Evolutionary conservation across 75 land plant species (phyloP).

Genomic region (Sequoiadendron giganteum): DNA sequence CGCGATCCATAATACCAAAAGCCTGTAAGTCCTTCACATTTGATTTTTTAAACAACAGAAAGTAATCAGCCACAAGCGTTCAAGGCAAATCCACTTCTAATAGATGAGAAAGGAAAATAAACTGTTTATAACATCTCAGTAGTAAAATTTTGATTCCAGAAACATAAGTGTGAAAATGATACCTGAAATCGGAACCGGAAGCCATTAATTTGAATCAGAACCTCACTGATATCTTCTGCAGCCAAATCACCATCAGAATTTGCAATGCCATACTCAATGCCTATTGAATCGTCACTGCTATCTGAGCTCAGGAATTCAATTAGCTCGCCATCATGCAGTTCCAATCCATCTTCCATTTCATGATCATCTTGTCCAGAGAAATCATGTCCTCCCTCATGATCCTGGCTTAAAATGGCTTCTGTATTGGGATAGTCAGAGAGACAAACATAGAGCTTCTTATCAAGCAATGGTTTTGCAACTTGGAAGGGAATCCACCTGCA

Average conservation of each 20-base stretch:
- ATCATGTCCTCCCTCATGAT: not conserved
- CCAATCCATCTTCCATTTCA: not conserved
- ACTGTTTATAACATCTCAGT: not conserved
- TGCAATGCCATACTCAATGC: not conserved
- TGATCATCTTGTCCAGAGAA: not conserved
- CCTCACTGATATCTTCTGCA: slow-evolving; percentile 3
- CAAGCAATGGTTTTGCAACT: slow-evolving; percentile 64
- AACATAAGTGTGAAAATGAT: not conserved
- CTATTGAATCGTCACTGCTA: not conserved
- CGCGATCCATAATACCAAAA: not conserved
- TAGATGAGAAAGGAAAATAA: not conserved
- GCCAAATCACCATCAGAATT: not conserved
- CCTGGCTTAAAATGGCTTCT: not conserved
- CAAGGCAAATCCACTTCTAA: not conserved
- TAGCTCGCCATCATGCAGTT: not conserved
- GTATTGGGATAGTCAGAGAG: slow-evolving; percentile 53
- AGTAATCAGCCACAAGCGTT: not conserved
- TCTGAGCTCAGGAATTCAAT: not conserved
- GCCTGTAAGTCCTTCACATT: slow-evolving; percentile 5
- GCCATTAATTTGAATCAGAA: not conserved
- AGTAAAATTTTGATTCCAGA: not conserved
- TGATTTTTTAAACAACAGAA: not conserved
- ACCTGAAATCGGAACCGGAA: not conserved
- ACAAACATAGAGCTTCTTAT: slow-evolving; percentile 50
- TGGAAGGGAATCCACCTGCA: slow-evolving; percentile 91